Evolutionary conservation across 108 stramenopile species (phyloP).

Genomic region (Hondaea fermentalgiana): DNA sequence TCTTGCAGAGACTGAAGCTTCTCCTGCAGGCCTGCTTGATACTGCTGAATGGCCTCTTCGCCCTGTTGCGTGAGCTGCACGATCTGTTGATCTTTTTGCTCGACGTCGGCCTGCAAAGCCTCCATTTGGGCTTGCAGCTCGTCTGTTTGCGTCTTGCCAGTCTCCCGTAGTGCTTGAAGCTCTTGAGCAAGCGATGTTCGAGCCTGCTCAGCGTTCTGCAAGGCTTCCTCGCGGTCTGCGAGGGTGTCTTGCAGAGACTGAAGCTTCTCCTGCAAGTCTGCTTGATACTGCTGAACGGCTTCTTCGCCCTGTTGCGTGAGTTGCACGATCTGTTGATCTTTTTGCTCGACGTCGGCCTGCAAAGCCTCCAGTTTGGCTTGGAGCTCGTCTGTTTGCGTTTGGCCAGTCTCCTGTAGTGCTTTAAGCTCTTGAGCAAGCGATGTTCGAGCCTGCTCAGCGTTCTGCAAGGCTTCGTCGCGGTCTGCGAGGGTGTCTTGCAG

Average conservation of each 20-base stretch:
- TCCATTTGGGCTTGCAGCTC: neutral
- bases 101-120: neutral
- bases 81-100: neutral
- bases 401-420: neutral
- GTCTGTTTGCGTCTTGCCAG: neutral
- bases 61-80: neutral
- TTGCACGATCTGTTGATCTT: neutral
- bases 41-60: neutral
- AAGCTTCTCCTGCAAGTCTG: neutral
- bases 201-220: neutral
- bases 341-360: neutral
- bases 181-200: neutral
- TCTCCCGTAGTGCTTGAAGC: neutral
- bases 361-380: neutral
- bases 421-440: neutral
- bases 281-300: neutral
- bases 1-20: neutral
- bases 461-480: neutral
- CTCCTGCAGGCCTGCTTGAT: neutral
- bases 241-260: neutral
- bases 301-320: neutral
- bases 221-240: neutral
- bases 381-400: neutral
- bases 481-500: neutral
- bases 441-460: neutral